Evolutionary conservation across 768 basidiomycete genomes (phyloP), one percentile per base, ranked within the genome.

Genomic region (Kwoniella dejecticola): DNA sequence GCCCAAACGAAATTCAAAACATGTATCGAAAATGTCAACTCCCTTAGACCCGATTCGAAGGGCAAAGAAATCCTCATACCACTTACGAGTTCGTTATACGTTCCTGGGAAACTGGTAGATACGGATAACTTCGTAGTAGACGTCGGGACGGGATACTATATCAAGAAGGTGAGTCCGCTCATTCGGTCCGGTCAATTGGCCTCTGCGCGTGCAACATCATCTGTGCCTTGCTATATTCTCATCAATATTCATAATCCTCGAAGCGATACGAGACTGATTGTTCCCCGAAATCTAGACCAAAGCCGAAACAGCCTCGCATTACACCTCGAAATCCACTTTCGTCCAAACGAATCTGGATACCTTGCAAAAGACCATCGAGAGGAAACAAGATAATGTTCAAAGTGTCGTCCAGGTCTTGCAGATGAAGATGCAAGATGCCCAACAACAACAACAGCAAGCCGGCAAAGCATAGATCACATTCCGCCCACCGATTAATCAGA

Each of bases 131-230:
- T 99, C 47, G 87, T 98, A 64, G 86, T 98, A 38, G 96, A 99
- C 76, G 84, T 98, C 26, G 96, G 96, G 1, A 98, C 95, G 0
- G 95, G 96, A 0, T 99, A 97, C 79, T 97, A 88, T 68, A 89
- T 98, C 17, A 87, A 90, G 80, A 99, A 98, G 84, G 96, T 91
- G 47, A 44, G 82, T 65, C 27, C 12, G 10, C 15, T 36, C 7
- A 36, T n/a, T n/a, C n/a, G n/a, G n/a, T n/a, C n/a, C n/a, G n/a
- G n/a, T n/a, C n/a, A n/a, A n/a, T n/a, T n/a, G n/a, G n/a, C n/a
- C n/a, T n/a, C n/a, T n/a, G n/a, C n/a, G n/a, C n/a, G n/a, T n/a
- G n/a, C n/a, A n/a, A n/a, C n/a, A n/a, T n/a, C n/a, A n/a, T n/a
- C n/a, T n/a, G n/a, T n/a, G n/a, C n/a, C n/a, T n/a, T n/a, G n/a